Conservation (phyloP, 352 stramenopile genomes). For the Thalassiosira hispida region DNA sequence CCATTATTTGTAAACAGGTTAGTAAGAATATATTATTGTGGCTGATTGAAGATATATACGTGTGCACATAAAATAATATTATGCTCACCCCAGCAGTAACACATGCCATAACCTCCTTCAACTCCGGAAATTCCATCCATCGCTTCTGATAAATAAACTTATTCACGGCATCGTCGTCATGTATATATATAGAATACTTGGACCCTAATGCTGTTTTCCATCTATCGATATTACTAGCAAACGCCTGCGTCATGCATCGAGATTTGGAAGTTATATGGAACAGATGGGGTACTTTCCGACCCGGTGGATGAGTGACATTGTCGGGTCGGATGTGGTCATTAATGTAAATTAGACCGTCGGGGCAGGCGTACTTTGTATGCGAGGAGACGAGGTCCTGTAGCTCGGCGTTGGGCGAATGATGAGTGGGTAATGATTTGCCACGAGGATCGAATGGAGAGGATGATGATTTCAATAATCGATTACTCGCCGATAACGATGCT, state of each 20-base stretch:
- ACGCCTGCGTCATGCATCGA: conserved; percentile 52
- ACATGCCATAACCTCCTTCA: conserved; percentile 56
- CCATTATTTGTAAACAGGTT: neutral
- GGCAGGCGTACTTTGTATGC: conserved; percentile 16
- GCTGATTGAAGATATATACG: too few species aligned
- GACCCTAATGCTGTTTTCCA: conserved; percentile 50
- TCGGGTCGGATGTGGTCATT: conserved; percentile 26
- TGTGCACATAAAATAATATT: too few species aligned
- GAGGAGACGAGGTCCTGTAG: conserved; percentile 28
- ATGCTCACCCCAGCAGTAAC: conserved; percentile 22
- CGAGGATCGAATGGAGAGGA: conserved; percentile 24
- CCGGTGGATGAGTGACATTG: conserved; percentile 18
- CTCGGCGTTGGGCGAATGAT: conserved; percentile 18
- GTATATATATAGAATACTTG: conserved; percentile 64
- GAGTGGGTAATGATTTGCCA: conserved; percentile 4
- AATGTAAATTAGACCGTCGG: conserved; percentile 25
- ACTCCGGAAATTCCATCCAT: conserved; percentile 65
- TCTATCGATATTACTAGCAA: conserved; percentile 47
- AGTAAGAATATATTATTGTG: neutral
- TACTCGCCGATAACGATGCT: neutral
- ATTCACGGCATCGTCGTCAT: conserved; percentile 69
- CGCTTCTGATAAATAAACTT: conserved; percentile 47
- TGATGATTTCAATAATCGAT: neutral
- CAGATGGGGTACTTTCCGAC: conserved; percentile 60
- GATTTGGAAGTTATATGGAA: conserved; percentile 69